Evolutionary conservation across 2,329 filamentous ascomycete species (phyloP), one percentile per base, ranked within the genome.

Genomic region (Colletotrichum sp.): DNA sequence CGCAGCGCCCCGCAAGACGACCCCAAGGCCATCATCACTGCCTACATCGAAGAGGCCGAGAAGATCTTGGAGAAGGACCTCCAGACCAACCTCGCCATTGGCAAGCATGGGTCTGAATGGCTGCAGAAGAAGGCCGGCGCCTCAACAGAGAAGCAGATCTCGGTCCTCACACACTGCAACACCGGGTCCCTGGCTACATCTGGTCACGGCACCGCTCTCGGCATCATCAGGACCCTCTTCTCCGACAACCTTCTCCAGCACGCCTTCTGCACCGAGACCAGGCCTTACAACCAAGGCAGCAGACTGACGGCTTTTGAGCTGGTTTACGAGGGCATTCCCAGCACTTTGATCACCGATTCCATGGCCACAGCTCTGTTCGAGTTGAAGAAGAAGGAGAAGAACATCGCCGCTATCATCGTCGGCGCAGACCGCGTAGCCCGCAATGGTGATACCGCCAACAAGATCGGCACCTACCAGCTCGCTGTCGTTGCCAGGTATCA

Each of bases 391-490:
- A 86, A 89, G 26, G 85, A 89, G 48, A 90, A 92, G 81, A 92
- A 93, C 81, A 95, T 99, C 75, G 91, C 92, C 8, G 96, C 96
- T 8, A 95, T 99, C 68, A 93, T 99, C 34, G 97, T 99, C 1
- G 97, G 97, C 32, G 97, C 97, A 4, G 97, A 99, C 84, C 92
- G 97, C 72, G 97, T 99, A 16, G 97, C 96, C 36, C 95, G 96
- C 67, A 99, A 99, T 81, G 97, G 97, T 34, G 97, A 99, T 86
- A 99, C 97, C 1, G 97, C 97, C 72, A 99, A 99, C 88, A 99
- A 99, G 88, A 98, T 99, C 77, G 97, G 97, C 68, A 99, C 97
- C 1, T 99, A 99, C 84, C 91, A 93, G 71, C 90, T 99, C 6
- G 96, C 97, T 5, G 96, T 99, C n/a, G 90, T 98, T 34, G 97